Percentiles rank a stretch among this genome's conserved stretches.
These are phyloP conservation scores for Neurospora sp. DNA, from an alignment of 2,329 filamentous ascomycete genomes.

Conservation along the genomic window DNA sequence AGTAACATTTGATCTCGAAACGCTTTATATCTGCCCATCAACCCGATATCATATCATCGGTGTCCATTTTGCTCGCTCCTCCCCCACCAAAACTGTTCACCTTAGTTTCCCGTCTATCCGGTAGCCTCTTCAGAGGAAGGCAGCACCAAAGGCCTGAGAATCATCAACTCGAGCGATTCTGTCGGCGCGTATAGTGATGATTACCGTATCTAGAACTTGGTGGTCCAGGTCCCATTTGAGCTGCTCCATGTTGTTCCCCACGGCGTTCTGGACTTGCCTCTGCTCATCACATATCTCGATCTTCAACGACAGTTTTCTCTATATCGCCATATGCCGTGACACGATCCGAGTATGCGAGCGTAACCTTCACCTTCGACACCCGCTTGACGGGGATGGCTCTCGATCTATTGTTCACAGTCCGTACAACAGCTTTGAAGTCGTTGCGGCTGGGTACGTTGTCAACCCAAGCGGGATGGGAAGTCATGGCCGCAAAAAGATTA, in stretches of 20 bases:
- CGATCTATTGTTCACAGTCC: background rate
- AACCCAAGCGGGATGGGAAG: background rate
- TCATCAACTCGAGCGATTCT: background rate
- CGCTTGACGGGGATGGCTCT: background rate
- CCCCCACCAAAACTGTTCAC: background rate
- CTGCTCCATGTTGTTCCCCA: background rate
- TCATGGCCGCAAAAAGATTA: background rate
- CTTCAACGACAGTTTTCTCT: slow-evolving; percentile 1
- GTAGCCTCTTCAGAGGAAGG: background rate
- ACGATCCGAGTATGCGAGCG: background rate
- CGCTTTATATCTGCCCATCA: background rate
- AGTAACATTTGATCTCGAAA: background rate
- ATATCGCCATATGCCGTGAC: background rate
- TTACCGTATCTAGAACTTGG: background rate
- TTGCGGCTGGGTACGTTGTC: background rate
- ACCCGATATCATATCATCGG: background rate
- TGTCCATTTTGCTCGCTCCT: background rate
- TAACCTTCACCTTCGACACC: background rate
- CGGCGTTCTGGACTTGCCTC: background rate
- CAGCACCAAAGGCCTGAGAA: background rate
- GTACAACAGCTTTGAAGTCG: background rate
- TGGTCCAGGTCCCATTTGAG: background rate
- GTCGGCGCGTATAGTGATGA: background rate
- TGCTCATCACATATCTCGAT: background rate
- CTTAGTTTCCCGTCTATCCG: background rate